These are phyloP conservation scores for Pseudogymnoascus sp. DNA, from an alignment of 2,329 filamentous ascomycete species.

Conservation along the genomic window DNA sequence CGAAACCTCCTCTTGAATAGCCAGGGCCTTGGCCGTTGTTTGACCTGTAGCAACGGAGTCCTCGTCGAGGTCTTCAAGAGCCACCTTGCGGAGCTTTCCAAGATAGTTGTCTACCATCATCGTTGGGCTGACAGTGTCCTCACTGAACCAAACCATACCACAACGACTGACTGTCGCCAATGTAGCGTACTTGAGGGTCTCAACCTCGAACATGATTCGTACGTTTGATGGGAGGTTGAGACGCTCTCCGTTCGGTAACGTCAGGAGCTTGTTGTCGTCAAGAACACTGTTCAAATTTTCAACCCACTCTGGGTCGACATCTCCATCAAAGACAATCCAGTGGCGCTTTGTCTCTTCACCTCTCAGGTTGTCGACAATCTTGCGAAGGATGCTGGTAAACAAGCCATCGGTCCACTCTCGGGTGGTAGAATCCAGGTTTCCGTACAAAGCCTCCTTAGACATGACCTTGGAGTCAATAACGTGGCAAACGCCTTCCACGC, in stretches of 20 bases:
- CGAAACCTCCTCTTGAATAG: constrained; percentile 71
- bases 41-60: constrained; percentile 72
- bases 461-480: constrained; percentile 99
- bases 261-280: constrained; percentile 97
- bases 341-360: constrained; percentile 95
- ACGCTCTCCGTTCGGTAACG: constrained; percentile 94
- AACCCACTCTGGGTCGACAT: constrained; percentile 99
- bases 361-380: constrained; percentile 97
- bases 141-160: constrained; percentile 99
- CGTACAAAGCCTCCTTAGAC: constrained; percentile 97
- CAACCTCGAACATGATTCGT: constrained; percentile 99
- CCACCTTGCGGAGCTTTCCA: constrained; percentile 68
- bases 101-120: constrained; percentile 95
- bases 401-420: constrained; percentile 98
- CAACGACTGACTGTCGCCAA: constrained; percentile 98
- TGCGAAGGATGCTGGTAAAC: constrained; percentile 94
- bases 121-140: constrained; percentile 84
- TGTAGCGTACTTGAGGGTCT: constrained; percentile 94
- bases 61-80: constrained; percentile 94
- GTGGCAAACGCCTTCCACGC: constrained; percentile 87
- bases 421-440: constrained; percentile 90
- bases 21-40: constrained; percentile 68
- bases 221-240: constrained; percentile 91
- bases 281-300: constrained; percentile 99
- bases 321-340: constrained; percentile 99